A percentile compares a stretch with the other conserved stretches of the same genome.
These are phyloP conservation scores for Noccaea bulbosa DNA, from an alignment of 345 rosid species.

Conservation along the genomic window DNA sequence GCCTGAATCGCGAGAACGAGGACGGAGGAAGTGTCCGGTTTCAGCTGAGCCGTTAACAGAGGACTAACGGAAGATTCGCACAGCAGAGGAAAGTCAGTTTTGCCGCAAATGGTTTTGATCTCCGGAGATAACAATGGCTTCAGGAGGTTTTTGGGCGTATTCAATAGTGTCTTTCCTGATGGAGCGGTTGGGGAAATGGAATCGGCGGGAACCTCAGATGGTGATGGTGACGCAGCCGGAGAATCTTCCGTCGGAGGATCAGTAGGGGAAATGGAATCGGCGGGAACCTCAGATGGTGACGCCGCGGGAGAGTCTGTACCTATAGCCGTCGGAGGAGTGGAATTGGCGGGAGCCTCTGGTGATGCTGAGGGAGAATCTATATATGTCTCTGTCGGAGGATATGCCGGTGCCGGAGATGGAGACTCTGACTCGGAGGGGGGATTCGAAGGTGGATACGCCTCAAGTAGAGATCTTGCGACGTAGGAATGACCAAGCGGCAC, in stretches of 20 bases:
- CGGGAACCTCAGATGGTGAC: slow-evolving; percentile 3
- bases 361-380: slow-evolving; percentile 8
- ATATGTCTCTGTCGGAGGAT: background rate
- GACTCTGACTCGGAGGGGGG: slow-evolving; percentile 11
- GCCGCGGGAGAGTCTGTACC: background rate
- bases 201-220: background rate
- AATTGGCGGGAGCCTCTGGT: background rate
- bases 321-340: too few species aligned
- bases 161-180: slow-evolving; percentile 10
- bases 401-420: background rate
- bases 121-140: slow-evolving; percentile 30
- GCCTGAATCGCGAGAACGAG: slow-evolving; percentile 51
- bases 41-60: slow-evolving; percentile 17
- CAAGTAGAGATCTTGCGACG: slow-evolving; percentile 29
- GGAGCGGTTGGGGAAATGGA: background rate
- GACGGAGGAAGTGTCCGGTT: slow-evolving; percentile 38
- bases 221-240: slow-evolving; percentile 1
- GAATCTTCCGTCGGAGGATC: slow-evolving; percentile 3
- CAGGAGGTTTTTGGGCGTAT: background rate
- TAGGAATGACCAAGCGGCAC: slow-evolving; percentile 7
- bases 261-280: background rate
- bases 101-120: slow-evolving; percentile 45
- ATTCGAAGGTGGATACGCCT: slow-evolving; percentile 14
- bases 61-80: slow-evolving; percentile 49
- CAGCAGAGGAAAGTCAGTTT: slow-evolving; percentile 47